A percentile compares a stretch with the other conserved stretches of the same genome.
Evolutionary conservation across 495 filamentous ascomycete genomes (phyloP).

Genomic region (Penicillium verhagenii): DNA sequence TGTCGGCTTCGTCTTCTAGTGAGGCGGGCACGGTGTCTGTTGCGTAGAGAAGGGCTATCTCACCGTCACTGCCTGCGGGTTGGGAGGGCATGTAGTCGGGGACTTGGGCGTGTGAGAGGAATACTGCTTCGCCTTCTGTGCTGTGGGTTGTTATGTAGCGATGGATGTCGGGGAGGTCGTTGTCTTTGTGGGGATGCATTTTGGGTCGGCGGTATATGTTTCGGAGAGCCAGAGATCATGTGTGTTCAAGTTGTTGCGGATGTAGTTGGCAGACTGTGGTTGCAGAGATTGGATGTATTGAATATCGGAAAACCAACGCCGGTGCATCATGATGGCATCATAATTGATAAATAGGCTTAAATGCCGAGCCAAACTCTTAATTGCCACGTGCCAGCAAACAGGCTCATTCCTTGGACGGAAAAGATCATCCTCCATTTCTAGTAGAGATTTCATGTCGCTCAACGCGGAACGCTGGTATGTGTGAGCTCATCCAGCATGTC

Average conservation of each 20-base stretch:
- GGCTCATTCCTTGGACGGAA: no score
- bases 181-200: slow-evolving; percentile 13
- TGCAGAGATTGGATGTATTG: no score
- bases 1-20: slow-evolving; percentile 35
- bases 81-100: slow-evolving; percentile 32
- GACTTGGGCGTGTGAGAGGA: slow-evolving; percentile 35
- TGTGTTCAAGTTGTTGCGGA: no score
- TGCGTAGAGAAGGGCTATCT: slow-evolving; percentile 40
- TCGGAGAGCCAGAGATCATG: no score
- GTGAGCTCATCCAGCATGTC: slow-evolving; percentile 35
- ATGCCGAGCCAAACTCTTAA: neutral
- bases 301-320: neutral
- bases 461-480: neutral
- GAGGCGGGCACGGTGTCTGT: slow-evolving; percentile 31
- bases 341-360: neutral
- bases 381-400: neutral
- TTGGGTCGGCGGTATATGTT: no score
- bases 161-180: slow-evolving; percentile 36
- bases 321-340: neutral
- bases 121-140: slow-evolving; percentile 38
- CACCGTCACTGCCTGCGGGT: slow-evolving; percentile 34
- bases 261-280: neutral
- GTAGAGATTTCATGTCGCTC: neutral
- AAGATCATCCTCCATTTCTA: neutral
- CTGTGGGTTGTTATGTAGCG: slow-evolving; percentile 45